Evolutionary conservation across 2,329 filamentous ascomycete genomes (phyloP).

Genomic region (Aspergillus felis): DNA sequence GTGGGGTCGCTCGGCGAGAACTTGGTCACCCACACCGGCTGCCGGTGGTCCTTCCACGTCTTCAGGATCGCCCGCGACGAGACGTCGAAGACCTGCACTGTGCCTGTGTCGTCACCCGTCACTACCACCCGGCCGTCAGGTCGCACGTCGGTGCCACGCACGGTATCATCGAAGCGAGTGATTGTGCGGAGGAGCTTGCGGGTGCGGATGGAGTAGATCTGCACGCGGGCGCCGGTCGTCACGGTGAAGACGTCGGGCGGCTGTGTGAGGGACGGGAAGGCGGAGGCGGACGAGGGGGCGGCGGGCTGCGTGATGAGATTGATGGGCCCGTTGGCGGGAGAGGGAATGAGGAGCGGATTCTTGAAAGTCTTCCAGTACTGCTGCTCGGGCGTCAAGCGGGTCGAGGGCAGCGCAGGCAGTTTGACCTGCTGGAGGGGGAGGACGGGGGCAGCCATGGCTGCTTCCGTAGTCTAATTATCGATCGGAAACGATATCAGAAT

Average conservation of each 20-base stretch:
- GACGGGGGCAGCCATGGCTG: conserved; percentile 78
- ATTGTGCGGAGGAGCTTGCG: conserved; percentile 92
- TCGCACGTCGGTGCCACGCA: conserved; percentile 82
- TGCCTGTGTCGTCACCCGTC: conserved; percentile 85
- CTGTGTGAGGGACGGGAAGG: conserved; percentile 44
- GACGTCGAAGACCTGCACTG: conserved; percentile 93
- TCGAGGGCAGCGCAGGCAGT: conserved; percentile 75
- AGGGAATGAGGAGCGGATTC: conserved; percentile 83
- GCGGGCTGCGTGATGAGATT: conserved; percentile 79
- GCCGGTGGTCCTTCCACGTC: conserved; percentile 92
- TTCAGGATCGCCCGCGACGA: conserved; percentile 85
- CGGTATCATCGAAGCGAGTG: conserved; percentile 86
- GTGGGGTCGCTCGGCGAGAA: conserved; percentile 91
- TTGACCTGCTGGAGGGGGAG: conserved; percentile 75
- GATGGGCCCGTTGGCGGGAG: conserved; percentile 82
- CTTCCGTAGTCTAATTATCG: not conserved
- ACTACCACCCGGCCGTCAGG: conserved; percentile 84
- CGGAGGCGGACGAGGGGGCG: conserved; percentile 42
- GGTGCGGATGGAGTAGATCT: conserved; percentile 89
- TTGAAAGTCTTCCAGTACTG: conserved; percentile 95
- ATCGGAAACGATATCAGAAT: no score
- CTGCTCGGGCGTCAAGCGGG: conserved; percentile 79
- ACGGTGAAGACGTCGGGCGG: conserved; percentile 69
- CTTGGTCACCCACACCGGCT: conserved; percentile 86
- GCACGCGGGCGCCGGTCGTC: conserved; percentile 88